Conservation (phyloP, 2,329 filamentous ascomycete genomes). For the Trichoderma koningii region DNA sequence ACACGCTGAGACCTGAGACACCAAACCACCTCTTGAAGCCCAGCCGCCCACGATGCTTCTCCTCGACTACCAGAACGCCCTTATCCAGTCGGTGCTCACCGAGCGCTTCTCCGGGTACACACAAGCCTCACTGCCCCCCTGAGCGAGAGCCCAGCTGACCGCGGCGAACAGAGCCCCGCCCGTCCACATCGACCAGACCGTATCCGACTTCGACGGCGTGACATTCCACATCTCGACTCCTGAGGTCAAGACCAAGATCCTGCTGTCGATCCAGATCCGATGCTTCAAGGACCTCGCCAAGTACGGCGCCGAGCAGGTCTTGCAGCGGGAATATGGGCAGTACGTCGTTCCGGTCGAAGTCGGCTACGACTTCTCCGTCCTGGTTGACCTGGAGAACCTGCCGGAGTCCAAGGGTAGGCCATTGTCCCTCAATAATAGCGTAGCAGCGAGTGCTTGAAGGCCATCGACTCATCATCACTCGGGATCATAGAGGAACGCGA, state of each 20-base stretch:
- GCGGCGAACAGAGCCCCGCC: slow-evolving; percentile 68
- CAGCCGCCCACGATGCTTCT: slow-evolving; percentile 69
- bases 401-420: slow-evolving; percentile 71
- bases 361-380: slow-evolving; percentile 94
- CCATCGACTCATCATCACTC: slow-evolving; percentile 23
- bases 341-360: slow-evolving; percentile 86
- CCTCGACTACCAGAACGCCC: slow-evolving; percentile 97
- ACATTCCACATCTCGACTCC: slow-evolving; percentile 98
- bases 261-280: slow-evolving; percentile 91
- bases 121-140: background rate
- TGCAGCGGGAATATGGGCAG: slow-evolving; percentile 90
- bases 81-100: slow-evolving; percentile 93
- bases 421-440: background rate
- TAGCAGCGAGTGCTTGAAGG: background rate
- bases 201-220: slow-evolving; percentile 98
- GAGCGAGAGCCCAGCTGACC: slow-evolving; percentile 39
- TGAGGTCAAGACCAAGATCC: slow-evolving; percentile 88
- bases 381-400: slow-evolving; percentile 84
- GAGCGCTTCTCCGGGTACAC: slow-evolving; percentile 86
- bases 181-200: slow-evolving; percentile 91
- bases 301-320: slow-evolving; percentile 88
- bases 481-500: slow-evolving; percentile 70
- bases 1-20: slow-evolving; percentile 28
- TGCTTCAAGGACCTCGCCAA: slow-evolving; percentile 91
- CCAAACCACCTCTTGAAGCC: slow-evolving; percentile 34